phyloP scores from a whole-genome alignment of 2,329 filamentous ascomycete species.

The Elsinoe australis region DNA sequence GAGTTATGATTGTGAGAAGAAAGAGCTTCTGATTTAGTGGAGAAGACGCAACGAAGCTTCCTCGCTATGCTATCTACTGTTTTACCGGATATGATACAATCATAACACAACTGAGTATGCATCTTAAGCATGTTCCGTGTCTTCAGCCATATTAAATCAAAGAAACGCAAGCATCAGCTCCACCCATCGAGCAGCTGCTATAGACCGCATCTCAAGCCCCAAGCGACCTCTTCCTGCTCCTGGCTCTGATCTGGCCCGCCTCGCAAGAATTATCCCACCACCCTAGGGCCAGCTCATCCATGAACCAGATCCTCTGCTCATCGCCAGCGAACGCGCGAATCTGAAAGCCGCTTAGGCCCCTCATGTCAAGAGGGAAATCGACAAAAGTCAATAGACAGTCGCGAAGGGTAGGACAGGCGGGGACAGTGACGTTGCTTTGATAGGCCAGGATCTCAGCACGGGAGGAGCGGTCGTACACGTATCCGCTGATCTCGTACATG shows the following conservation, averaged over 20 bases:
- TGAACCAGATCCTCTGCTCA: constrained; percentile 36
- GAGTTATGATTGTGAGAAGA: not conserved
- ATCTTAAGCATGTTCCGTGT: not conserved
- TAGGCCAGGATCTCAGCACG: constrained; percentile 32
- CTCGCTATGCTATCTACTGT: not conserved
- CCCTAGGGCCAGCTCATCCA: constrained; percentile 42
- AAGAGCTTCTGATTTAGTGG: not conserved
- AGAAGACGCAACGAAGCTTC: not conserved
- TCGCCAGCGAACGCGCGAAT: constrained; percentile 39
- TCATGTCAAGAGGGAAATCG: constrained; percentile 36
- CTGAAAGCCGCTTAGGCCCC: constrained; percentile 40
- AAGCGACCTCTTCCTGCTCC: constrained; percentile 44
- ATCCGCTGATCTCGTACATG: constrained; percentile 40
- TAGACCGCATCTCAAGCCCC: not conserved
- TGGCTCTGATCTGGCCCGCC: constrained; percentile 61
- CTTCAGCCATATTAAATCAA: too few species aligned
- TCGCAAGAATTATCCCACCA: constrained; percentile 46
- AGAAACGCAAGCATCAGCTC: too few species aligned
- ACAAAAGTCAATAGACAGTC: constrained; percentile 40
- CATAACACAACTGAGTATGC: not conserved
- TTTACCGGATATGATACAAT: not conserved
- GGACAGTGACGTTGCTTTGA: constrained; percentile 35
- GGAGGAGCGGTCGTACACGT: constrained; percentile 34
- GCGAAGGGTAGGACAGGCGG: constrained; percentile 35
- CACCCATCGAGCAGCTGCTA: too few species aligned